These are phyloP conservation scores for Mollisiaceae sp. DNA, from an alignment of 2,329 filamentous ascomycete genomes.

Conservation along the genomic window DNA sequence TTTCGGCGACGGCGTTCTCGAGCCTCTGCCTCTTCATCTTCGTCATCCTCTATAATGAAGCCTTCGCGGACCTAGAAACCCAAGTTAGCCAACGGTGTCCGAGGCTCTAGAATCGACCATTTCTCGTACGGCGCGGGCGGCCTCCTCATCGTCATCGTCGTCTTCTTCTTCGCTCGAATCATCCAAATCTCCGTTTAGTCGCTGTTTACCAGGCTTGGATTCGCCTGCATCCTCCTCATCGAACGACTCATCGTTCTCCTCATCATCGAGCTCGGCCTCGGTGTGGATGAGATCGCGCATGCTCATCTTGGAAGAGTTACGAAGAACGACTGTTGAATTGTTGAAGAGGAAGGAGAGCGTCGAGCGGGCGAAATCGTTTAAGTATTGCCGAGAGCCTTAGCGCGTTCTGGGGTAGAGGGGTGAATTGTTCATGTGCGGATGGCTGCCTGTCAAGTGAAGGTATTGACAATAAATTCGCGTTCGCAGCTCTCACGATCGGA, in stretches of 20 bases:
- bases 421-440: constrained; percentile 7
- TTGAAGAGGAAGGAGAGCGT: constrained; percentile 5
- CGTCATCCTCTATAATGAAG: constrained; percentile 87
- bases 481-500: not conserved
- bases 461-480: constrained; percentile 1
- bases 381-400: constrained; percentile 18
- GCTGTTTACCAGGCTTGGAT: constrained; percentile 50
- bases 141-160: constrained; percentile 89
- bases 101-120: not conserved
- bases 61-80: constrained; percentile 78
- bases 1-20: constrained; percentile 58
- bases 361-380: constrained; percentile 14
- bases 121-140: constrained; percentile 70
- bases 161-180: constrained; percentile 94
- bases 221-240: constrained; percentile 79
- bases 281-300: constrained; percentile 82
- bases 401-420: not conserved
- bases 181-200: constrained; percentile 58
- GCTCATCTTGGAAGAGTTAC: constrained; percentile 57
- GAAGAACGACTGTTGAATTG: not conserved
- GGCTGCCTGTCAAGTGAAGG: not conserved
- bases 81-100: constrained; percentile 21
- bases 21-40: constrained; percentile 74
- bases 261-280: constrained; percentile 86
- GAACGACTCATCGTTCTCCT: constrained; percentile 81